Conservation (phyloP, 164 flowering plant species). For the Stephania yunnanensis region DNA sequence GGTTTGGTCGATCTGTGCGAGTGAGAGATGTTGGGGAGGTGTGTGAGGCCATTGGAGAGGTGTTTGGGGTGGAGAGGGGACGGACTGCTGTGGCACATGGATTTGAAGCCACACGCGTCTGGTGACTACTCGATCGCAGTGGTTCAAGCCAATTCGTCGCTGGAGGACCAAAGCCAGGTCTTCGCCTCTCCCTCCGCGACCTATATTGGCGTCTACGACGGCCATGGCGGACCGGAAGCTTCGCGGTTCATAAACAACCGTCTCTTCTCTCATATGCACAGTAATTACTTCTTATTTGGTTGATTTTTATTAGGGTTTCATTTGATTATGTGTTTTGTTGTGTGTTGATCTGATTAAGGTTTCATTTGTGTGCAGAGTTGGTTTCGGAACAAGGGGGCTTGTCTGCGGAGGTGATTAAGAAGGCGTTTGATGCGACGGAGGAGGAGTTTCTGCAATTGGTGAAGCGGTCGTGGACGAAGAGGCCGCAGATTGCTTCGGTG, state of each 20-base stretch:
- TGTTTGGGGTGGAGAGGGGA: conserved; percentile 36
- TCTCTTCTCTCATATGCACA: conserved; percentile 34
- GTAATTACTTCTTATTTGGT: conserved; percentile 1
- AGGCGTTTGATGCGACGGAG: conserved; percentile 37
- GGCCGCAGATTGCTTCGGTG: conserved; percentile 39
- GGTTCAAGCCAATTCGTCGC: conserved; percentile 46
- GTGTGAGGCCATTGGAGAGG: conserved; percentile 23
- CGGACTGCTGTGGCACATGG: conserved; percentile 44
- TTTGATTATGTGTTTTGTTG: neutral
- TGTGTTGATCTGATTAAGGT: neutral
- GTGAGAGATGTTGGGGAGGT: conserved; percentile 17
- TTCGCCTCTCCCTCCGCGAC: conserved; percentile 43
- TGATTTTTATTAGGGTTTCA: neutral
- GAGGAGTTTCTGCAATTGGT: conserved; percentile 36
- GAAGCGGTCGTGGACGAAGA: conserved; percentile 28
- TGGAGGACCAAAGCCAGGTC: conserved; percentile 61
- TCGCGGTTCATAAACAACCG: conserved; percentile 47
- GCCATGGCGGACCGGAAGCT: conserved; percentile 66
- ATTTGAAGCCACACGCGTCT: conserved; percentile 42
- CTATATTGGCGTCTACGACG: conserved; percentile 56
- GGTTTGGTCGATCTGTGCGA: too few relatives aligned
- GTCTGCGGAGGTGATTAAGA: conserved; percentile 36
- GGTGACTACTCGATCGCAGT: conserved; percentile 65
- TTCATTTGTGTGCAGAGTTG: conserved; percentile 21
- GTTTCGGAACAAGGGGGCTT: conserved; percentile 39